phyloP scores from a whole-genome alignment of 1,139 yeast species.

The Taiozyma sp. region DNA sequence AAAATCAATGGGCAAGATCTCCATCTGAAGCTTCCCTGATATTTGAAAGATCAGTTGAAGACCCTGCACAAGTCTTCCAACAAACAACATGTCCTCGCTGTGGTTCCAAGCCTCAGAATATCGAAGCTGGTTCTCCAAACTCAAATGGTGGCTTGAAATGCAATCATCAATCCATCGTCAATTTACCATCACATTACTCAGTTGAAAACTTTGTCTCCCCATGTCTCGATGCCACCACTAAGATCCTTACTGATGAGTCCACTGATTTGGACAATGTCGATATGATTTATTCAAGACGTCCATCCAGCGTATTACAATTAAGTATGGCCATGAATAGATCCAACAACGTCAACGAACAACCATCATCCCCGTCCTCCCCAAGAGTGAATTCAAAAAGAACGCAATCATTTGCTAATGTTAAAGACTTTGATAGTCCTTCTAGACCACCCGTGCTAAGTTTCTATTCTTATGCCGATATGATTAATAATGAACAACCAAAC shows the following conservation, averaged over 20 bases:
- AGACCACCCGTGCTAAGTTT: slow-evolving; percentile 54
- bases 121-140: slow-evolving; percentile 1
- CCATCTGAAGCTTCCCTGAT: slow-evolving; percentile 7
- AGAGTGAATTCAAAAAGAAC: slow-evolving; percentile 23
- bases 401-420: slow-evolving; percentile 34
- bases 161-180: slow-evolving; percentile 24
- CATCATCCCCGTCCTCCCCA: slow-evolving; percentile 18
- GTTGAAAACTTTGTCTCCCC: slow-evolving; percentile 76
- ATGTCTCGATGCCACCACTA: slow-evolving; percentile 75
- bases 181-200: slow-evolving; percentile 43
- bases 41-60: slow-evolving; percentile 26
- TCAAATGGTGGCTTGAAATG: slow-evolving; percentile 12
- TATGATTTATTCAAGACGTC: slow-evolving; percentile 63
- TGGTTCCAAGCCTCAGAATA: slow-evolving; percentile 12
- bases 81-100: slow-evolving; percentile 24
- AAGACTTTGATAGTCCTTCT: slow-evolving; percentile 15
- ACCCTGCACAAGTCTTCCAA: slow-evolving; percentile 22
- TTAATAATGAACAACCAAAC: slow-evolving; percentile 52
- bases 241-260: slow-evolving; percentile 50
- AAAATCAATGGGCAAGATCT: background rate
- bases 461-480: slow-evolving; percentile 77
- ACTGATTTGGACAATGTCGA: slow-evolving; percentile 66
- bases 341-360: slow-evolving; percentile 21
- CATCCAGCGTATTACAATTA: slow-evolving; percentile 54
- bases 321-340: slow-evolving; percentile 55